phyloP scores from a whole-genome alignment of 176 grass and related monocot genomes.

The Coix lacrymajobi region DNA sequence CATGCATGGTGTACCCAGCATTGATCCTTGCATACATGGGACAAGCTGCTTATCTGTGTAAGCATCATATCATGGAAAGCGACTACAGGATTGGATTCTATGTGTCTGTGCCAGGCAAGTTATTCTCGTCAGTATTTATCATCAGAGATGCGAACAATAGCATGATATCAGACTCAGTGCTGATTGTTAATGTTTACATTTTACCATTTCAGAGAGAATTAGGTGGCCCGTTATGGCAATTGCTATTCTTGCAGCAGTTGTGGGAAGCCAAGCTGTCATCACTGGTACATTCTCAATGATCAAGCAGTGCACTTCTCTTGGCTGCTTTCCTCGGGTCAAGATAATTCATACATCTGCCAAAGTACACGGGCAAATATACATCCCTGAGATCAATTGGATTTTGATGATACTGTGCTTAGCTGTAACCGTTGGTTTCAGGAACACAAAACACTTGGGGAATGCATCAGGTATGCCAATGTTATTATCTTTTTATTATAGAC shows the following conservation, averaged over 20 bases:
- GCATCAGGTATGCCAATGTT: slow-evolving; percentile 62
- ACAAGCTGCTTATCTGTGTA: slow-evolving; percentile 93
- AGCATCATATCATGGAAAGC: slow-evolving; percentile 80
- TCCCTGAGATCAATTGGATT: slow-evolving; percentile 97
- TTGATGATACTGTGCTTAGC: slow-evolving; percentile 89
- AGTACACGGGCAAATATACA: slow-evolving; percentile 95
- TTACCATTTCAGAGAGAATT: slow-evolving; percentile 50
- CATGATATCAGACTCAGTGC: not conserved
- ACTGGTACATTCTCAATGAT: slow-evolving; percentile 96
- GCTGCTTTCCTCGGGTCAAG: slow-evolving; percentile 97
- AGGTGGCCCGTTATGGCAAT: slow-evolving; percentile 89
- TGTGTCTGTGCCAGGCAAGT: slow-evolving; percentile 92
- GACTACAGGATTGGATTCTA: slow-evolving; percentile 95
- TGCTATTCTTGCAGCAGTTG: slow-evolving; percentile 92
- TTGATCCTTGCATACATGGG: slow-evolving; percentile 98
- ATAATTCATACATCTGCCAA: slow-evolving; percentile 87
- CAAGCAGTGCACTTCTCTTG: slow-evolving; percentile 87
- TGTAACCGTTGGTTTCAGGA: slow-evolving; percentile 89
- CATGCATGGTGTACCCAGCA: slow-evolving; percentile 95
- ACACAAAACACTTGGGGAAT: slow-evolving; percentile 88
- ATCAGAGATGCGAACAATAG: not conserved
- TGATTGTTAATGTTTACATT: slow-evolving; percentile 25
- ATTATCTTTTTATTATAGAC: not conserved
- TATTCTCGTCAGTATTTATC: slow-evolving; percentile 16
- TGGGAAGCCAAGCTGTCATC: slow-evolving; percentile 95